Evolutionary conservation across 805 yeast genomes (phyloP).

Genomic region (Kazachstania viticola): DNA sequence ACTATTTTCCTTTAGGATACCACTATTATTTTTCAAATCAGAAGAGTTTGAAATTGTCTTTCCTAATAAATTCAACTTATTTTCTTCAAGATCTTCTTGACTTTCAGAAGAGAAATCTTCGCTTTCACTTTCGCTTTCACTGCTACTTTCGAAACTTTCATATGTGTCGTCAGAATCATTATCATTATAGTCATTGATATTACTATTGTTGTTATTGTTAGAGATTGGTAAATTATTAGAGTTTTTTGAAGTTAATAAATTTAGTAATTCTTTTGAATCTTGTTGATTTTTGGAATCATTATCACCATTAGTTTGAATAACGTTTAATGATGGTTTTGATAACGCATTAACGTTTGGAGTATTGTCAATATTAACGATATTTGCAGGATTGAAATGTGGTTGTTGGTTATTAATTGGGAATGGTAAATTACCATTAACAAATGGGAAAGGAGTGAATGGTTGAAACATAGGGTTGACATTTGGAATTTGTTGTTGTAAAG

Average conservation of each 20-base stretch:
- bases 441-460: slow-evolving; percentile 27
- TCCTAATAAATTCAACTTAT: too few species aligned
- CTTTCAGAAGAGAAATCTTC: too few species aligned
- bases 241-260: not conserved
- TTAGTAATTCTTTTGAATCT: slow-evolving; percentile 3
- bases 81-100: too few species aligned
- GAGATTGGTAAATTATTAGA: slow-evolving; percentile 12
- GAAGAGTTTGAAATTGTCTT: too few species aligned
- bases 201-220: slow-evolving; percentile 10
- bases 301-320: slow-evolving; percentile 4
- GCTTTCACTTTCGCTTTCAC: slow-evolving; percentile 5
- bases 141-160: slow-evolving; percentile 6
- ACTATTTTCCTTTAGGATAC: slow-evolving; percentile 7
- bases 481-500: too few species aligned
- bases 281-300: slow-evolving; percentile 5
- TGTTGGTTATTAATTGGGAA: slow-evolving; percentile 7
- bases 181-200: too few species aligned
- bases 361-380: slow-evolving; percentile 4
- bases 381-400: slow-evolving; percentile 2
- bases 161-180: slow-evolving; percentile 3
- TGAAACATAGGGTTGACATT: slow-evolving; percentile 8
- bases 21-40: not conserved
- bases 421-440: slow-evolving; percentile 14
- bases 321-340: slow-evolving; percentile 27
- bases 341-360: slow-evolving; percentile 33